Percentiles rank a stretch among this genome's conserved stretches.
phyloP scores from a whole-genome alignment of 1,284 basidiomycete species.

The Anthracocystis setariae region DNA sequence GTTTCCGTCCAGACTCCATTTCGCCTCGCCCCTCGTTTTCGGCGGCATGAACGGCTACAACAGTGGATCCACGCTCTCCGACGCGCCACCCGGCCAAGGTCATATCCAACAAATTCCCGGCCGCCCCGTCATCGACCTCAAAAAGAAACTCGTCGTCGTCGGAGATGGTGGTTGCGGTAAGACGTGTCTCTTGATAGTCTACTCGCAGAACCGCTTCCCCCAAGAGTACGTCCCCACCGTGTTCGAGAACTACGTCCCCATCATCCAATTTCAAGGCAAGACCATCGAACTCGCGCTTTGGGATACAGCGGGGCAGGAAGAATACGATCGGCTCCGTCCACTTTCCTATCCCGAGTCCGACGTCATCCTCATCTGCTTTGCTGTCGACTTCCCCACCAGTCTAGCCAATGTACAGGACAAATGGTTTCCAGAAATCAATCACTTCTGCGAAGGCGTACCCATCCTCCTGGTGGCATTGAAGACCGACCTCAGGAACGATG shows the following conservation, averaged over 20 bases:
- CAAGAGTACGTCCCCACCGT: constrained; percentile 95
- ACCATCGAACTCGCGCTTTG: constrained; percentile 90
- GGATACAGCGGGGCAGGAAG: constrained; percentile 94
- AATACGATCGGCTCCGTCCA: constrained; percentile 71
- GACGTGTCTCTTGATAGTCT: constrained; percentile 78
- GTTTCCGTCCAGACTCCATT: too few species aligned
- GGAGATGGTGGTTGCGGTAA: constrained; percentile 79
- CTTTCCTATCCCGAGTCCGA: constrained; percentile 90
- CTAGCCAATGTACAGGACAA: constrained; percentile 95
- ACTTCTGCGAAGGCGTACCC: constrained; percentile 94
- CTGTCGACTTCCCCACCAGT: constrained; percentile 89
- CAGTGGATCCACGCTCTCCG: constrained; percentile 47
- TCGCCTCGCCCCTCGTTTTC: too few species aligned
- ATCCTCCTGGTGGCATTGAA: constrained; percentile 93
- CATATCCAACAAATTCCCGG: constrained; percentile 44
- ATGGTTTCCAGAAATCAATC: constrained; percentile 96
- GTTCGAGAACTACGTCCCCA: constrained; percentile 88
- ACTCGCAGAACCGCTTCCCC: constrained; percentile 96
- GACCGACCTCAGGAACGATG: constrained; percentile 81
- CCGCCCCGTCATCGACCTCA: constrained; percentile 55
- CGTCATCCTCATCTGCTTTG: constrained; percentile 92
- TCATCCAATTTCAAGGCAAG: constrained; percentile 89
- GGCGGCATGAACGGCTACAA: constrained; percentile 42
- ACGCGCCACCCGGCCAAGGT: constrained; percentile 47
- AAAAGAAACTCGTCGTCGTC: constrained; percentile 74